Conservation (phyloP, 2,329 filamentous ascomycete genomes). For the Magnaporthales sp. region DNA sequence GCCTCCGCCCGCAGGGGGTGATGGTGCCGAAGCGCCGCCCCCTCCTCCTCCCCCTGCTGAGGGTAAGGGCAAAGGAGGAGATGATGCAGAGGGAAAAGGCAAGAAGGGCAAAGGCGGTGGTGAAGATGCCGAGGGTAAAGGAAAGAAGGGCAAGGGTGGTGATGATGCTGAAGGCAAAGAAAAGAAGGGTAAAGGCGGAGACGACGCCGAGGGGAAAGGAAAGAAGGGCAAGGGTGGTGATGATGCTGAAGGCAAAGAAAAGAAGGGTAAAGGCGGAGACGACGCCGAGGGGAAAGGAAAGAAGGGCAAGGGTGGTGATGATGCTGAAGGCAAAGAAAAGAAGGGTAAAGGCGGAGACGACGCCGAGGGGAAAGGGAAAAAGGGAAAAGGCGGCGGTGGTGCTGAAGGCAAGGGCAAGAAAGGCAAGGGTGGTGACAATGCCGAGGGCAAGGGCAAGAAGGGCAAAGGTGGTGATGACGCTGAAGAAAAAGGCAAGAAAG, state of each 20-base stretch:
- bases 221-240: too few species aligned
- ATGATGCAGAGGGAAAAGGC: neutral
- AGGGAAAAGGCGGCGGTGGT: neutral
- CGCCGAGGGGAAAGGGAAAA: neutral
- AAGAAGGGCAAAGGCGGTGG: neutral
- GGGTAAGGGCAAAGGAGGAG: neutral
- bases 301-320: neutral
- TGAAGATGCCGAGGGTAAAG: neutral
- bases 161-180: too few species aligned
- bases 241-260: too few species aligned
- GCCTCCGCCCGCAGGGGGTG: neutral
- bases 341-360: neutral
- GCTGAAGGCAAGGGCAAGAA: neutral
- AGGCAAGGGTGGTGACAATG: neutral
- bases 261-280: too few species aligned
- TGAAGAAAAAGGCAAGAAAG: too few species aligned
- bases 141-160: too few species aligned
- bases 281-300: neutral
- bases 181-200: too few species aligned
- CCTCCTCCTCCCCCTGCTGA: neutral
- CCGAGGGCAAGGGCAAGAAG: neutral
- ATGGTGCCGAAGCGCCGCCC: too few species aligned
- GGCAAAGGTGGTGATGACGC: neutral
- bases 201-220: too few species aligned
- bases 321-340: neutral